Evolutionary conservation across 768 basidiomycete genomes (phyloP), one percentile per base, ranked within the genome.

Genomic region (Rhizopogon vinicolor): DNA sequence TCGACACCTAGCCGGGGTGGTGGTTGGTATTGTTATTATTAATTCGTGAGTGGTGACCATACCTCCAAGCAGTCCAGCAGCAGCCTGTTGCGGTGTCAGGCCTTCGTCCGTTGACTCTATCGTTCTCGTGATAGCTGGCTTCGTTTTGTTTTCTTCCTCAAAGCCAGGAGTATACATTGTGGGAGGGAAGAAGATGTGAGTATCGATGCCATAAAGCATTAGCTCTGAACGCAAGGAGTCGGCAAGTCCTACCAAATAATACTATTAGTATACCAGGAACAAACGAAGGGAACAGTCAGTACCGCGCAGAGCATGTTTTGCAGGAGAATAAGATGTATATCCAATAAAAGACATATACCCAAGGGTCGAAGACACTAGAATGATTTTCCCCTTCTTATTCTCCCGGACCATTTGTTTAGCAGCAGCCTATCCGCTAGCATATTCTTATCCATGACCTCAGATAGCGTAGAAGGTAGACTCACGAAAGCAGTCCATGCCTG

Each of bases 291-390:
- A 8, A 10, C 29, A 29, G 19, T 16, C 58, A 72, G 42, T 60
- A 92, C 93, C 93, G 72, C 91, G 74, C 6, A 96, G 67, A 7
- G 94, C 94, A 62, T 89, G 87, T 66, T 96, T 96, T 9, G 84
- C 87, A 0, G 93, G 91, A 0, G 89, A 75, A 68, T 96, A 96
- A 1, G 84, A 81, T 1, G 86, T 76, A 62, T 85, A 96, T 0
- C 94, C 93, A 3, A 89, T 71, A 53, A 93, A 81, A 2, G 82
- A 79, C 75, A 92, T 85, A 62, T 85, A 84, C 1, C 85, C 89
- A 10, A 93, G 70, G 5, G 85, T 82, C 0, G 89, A 92, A 1
- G 84, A 85, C 25, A 91, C 81, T 41, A 96, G 82, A 16, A 90
- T 75, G 40, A 93, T 85, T 65, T 88, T 91, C 19, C 87, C 82